These are phyloP conservation scores for Phytopythium boreale DNA, from an alignment of 352 stramenopile species.

Conservation along the genomic window DNA sequence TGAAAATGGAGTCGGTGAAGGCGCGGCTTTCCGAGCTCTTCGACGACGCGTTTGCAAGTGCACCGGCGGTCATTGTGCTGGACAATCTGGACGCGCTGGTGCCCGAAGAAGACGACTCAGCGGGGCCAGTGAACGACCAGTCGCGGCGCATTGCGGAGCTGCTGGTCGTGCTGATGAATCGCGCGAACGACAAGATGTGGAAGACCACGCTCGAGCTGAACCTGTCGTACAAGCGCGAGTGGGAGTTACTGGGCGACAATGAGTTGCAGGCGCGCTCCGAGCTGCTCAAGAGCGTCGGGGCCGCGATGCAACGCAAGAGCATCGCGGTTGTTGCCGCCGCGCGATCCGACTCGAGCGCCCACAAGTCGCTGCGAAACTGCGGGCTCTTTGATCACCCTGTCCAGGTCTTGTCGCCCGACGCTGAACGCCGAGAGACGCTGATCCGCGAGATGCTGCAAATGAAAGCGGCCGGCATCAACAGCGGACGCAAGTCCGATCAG, in stretches of 20 bases:
- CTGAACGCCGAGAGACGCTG: conserved; percentile 55
- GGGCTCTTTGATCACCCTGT: conserved; percentile 73
- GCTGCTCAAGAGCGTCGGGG: conserved; percentile 43
- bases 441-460: conserved; percentile 59
- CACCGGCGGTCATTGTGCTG: conserved; percentile 65
- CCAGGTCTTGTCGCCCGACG: conserved; percentile 55
- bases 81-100: conserved; percentile 86
- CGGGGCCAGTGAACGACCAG: conserved; percentile 77
- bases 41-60: conserved; percentile 36
- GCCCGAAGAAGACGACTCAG: conserved; percentile 75
- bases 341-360: conserved; percentile 59
- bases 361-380: conserved; percentile 57
- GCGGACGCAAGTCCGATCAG: conserved; percentile 9
- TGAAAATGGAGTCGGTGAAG: conserved; percentile 89
- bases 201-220: conserved; percentile 61
- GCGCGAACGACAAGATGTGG: conserved; percentile 51
- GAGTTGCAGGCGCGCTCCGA: conserved; percentile 22
- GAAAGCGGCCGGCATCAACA: conserved; percentile 32
- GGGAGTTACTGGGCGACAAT: conserved; percentile 11
- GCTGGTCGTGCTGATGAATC: conserved; percentile 55
- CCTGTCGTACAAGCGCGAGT: conserved; percentile 41
- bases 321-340: conserved; percentile 58
- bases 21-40: conserved; percentile 54
- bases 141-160: conserved; percentile 81
- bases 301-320: conserved; percentile 62